Evolutionary conservation across 176 grass and related monocot genomes (phyloP).

Genomic region (Eragrostis nindensis): DNA sequence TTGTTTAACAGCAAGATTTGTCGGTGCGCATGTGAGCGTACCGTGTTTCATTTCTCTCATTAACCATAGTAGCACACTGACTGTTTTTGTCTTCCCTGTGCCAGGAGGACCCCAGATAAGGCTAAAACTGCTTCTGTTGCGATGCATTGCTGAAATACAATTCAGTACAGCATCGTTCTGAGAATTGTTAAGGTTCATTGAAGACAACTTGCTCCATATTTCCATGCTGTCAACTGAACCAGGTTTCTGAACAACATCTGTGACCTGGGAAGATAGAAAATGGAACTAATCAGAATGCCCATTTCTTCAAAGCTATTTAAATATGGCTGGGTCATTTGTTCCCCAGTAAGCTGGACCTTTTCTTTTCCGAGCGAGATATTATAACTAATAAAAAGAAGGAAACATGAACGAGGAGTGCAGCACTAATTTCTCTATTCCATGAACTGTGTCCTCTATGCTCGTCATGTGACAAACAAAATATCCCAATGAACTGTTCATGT

Average conservation of each 20-base stretch:
- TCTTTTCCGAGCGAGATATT: not conserved
- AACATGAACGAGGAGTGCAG: not conserved
- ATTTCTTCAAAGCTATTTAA: constrained; percentile 24
- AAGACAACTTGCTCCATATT: constrained; percentile 45
- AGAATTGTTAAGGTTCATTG: constrained; percentile 55
- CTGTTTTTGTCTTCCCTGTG: constrained; percentile 76
- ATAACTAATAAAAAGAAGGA: not conserved
- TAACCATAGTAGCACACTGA: constrained; percentile 53
- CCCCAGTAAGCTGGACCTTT: not conserved
- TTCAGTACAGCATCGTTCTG: constrained; percentile 51
- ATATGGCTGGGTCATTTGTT: not conserved
- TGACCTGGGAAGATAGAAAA: constrained; percentile 44
- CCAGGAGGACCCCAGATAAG: constrained; percentile 82
- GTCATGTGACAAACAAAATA: not conserved
- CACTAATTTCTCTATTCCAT: constrained; percentile 16
- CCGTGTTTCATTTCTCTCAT: constrained; percentile 48
- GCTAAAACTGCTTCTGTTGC: constrained; percentile 38
- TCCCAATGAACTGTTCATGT: not conserved
- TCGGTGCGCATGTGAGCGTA: constrained; percentile 68
- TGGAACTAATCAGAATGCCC: constrained; percentile 2
- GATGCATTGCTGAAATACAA: constrained; percentile 53
- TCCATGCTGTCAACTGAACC: constrained; percentile 32
- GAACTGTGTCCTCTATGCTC: constrained; percentile 5
- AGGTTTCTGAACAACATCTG: constrained; percentile 1
- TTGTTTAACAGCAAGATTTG: constrained; percentile 73